Percentiles rank a stretch among this genome's conserved stretches.
phyloP scores from a whole-genome alignment of 345 rosid genomes.

The Pseudoturritis turrita region DNA sequence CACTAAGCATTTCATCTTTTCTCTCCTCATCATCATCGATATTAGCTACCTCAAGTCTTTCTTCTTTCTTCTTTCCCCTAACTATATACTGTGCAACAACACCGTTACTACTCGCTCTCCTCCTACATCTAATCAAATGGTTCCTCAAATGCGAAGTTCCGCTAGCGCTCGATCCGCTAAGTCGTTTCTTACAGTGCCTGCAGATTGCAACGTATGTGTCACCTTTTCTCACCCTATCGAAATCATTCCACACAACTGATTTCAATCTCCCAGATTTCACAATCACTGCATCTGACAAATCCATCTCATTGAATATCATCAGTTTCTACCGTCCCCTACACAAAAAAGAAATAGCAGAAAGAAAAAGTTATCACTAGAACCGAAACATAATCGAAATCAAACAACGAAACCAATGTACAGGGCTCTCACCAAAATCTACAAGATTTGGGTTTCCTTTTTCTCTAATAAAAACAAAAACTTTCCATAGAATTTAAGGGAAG shows the following conservation, averaged over 20 bases:
- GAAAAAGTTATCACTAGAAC: not conserved
- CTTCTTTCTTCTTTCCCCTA: constrained; percentile 61
- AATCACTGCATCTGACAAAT: constrained; percentile 71
- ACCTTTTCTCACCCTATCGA: constrained; percentile 69
- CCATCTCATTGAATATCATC: constrained; percentile 46
- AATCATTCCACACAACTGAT: constrained; percentile 90
- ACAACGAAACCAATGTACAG: not conserved
- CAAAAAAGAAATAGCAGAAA: not conserved
- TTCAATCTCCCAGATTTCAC: constrained; percentile 68
- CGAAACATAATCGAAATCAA: not conserved
- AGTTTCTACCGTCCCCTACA: constrained; percentile 26
- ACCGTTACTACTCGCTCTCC: constrained; percentile 39
- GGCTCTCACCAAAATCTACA: not conserved
- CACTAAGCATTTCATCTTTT: constrained; percentile 48
- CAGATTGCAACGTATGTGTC: constrained; percentile 68
- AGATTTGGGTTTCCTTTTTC: not conserved
- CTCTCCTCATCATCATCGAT: constrained; percentile 43
- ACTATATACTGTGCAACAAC: constrained; percentile 30
- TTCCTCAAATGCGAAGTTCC: constrained; percentile 86
- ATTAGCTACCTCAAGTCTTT: constrained; percentile 32
- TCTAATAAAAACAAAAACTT: not conserved
- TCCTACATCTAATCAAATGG: constrained; percentile 74
- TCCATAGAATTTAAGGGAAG: not conserved
- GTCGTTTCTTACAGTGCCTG: constrained; percentile 72
- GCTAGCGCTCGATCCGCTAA: constrained; percentile 78